phyloP scores from a whole-genome alignment of 106 monocot species.

The Allium cepa region DNA sequence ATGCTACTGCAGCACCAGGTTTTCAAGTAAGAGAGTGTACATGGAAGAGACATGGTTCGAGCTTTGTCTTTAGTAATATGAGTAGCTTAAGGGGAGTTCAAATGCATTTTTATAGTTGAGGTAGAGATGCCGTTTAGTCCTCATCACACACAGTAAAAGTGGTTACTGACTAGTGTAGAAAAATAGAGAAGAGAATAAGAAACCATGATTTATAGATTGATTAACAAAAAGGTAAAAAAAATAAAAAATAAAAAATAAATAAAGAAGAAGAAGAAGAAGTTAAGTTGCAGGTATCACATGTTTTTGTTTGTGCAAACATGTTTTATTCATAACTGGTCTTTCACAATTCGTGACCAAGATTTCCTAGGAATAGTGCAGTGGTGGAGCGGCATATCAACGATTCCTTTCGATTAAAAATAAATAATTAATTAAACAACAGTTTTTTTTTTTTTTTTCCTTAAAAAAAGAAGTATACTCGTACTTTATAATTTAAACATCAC shows the following conservation, averaged over 20 bases:
- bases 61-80: neutral
- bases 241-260: neutral
- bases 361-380: neutral
- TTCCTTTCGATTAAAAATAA: neutral
- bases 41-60: slow-evolving; percentile 18
- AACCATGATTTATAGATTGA: neutral
- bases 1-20: slow-evolving; percentile 10
- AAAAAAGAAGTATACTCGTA: neutral
- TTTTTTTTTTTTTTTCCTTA: neutral
- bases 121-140: neutral
- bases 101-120: slow-evolving; percentile 1
- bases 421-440: neutral
- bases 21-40: slow-evolving; percentile 17
- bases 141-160: neutral
- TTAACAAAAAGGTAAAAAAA: neutral
- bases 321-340: neutral
- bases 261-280: neutral
- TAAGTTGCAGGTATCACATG: neutral
- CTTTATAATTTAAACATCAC: neutral
- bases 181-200: neutral
- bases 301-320: neutral
- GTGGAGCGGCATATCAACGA: neutral
- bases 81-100: neutral
- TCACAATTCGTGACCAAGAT: neutral
- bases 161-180: neutral